Conservation (phyloP, 805 yeast species). For the Metschnikowia gelsemii region DNA sequence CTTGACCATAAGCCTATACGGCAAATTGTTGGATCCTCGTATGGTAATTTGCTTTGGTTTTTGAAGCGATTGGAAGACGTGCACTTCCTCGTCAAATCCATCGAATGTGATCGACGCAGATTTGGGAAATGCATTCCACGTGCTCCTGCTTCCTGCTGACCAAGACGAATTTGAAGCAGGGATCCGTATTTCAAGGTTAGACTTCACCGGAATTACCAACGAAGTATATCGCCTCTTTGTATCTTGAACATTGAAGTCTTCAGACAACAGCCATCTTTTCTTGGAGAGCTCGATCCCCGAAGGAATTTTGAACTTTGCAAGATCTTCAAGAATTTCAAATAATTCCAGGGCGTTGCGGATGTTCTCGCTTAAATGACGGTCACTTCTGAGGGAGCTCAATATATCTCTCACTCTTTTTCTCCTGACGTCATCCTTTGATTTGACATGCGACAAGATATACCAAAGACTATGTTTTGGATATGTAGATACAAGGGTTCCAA, state of each 20-base stretch:
- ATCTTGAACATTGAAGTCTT: constrained; percentile 40
- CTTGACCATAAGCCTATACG: constrained; percentile 77
- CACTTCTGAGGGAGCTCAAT: constrained; percentile 20
- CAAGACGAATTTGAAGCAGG: constrained; percentile 42
- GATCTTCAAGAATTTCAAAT: constrained; percentile 42
- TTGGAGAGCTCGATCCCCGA: constrained; percentile 24
- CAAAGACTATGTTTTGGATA: constrained; percentile 88
- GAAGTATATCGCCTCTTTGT: constrained; percentile 34
- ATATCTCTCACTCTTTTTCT: constrained; percentile 28
- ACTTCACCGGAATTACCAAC: constrained; percentile 72
- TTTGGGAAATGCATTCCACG: constrained; percentile 42
- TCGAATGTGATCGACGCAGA: constrained; percentile 50
- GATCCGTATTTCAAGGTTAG: constrained; percentile 64
- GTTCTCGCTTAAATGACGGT: constrained; percentile 16
- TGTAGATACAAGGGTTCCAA: constrained; percentile 53
- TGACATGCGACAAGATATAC: constrained; percentile 69
- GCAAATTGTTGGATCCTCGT: constrained; percentile 74
- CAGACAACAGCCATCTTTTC: constrained; percentile 35
- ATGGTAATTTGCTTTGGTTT: constrained; percentile 77
- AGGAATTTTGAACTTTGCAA: constrained; percentile 43
- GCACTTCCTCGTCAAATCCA: constrained; percentile 64
- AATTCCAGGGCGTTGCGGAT: constrained; percentile 33
- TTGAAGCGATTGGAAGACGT: constrained; percentile 77
- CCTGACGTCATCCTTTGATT: constrained; percentile 47
- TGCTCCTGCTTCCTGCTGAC: constrained; percentile 21